phyloP scores from a whole-genome alignment of 1,284 basidiomycete genomes.

The Pseudozyma sp. region DNA sequence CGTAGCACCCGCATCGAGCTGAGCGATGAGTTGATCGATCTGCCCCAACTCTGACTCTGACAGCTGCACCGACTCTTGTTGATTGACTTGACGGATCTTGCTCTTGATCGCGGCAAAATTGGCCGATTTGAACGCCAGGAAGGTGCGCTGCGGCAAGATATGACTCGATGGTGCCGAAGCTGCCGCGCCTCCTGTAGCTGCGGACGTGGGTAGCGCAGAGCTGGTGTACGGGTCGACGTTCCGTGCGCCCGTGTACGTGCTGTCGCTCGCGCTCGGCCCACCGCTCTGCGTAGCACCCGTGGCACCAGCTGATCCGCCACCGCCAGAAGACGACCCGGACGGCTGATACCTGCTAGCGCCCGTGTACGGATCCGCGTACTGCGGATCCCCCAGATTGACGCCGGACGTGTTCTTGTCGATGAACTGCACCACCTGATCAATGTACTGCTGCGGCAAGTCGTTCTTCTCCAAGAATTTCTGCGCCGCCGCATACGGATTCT shows the following conservation, averaged over 20 bases:
- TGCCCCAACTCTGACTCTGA: slow-evolving; percentile 76
- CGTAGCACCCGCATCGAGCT: slow-evolving; percentile 71
- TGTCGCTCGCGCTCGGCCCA: slow-evolving; percentile 63
- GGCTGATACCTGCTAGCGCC: slow-evolving; percentile 77
- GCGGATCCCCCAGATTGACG: slow-evolving; percentile 76
- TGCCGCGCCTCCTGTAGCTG: slow-evolving; percentile 45
- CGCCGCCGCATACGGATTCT: slow-evolving; percentile 91
- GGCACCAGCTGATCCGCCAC: slow-evolving; percentile 41
- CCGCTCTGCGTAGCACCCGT: slow-evolving; percentile 64
- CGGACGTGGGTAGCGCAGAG: slow-evolving; percentile 53
- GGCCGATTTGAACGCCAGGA: slow-evolving; percentile 83
- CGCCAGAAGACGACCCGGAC: slow-evolving; percentile 52
- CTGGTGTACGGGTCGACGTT: slow-evolving; percentile 56
- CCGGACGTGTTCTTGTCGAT: slow-evolving; percentile 87
- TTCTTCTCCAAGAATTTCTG: slow-evolving; percentile 87
- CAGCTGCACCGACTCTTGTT: slow-evolving; percentile 75
- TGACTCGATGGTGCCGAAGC: slow-evolving; percentile 45
- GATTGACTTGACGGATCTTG: slow-evolving; percentile 85
- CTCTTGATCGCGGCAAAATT: slow-evolving; percentile 86
- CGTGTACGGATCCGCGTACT: slow-evolving; percentile 90
- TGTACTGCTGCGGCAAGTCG: slow-evolving; percentile 83
- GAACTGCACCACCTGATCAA: slow-evolving; percentile 91
- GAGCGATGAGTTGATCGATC: slow-evolving; percentile 77
- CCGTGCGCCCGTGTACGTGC: slow-evolving; percentile 70
- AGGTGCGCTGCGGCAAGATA: slow-evolving; percentile 56